Percentiles rank a stretch among this genome's conserved stretches.
Conservation (phyloP, 345 rosid genomes). For the Euphorbia lathyris region DNA sequence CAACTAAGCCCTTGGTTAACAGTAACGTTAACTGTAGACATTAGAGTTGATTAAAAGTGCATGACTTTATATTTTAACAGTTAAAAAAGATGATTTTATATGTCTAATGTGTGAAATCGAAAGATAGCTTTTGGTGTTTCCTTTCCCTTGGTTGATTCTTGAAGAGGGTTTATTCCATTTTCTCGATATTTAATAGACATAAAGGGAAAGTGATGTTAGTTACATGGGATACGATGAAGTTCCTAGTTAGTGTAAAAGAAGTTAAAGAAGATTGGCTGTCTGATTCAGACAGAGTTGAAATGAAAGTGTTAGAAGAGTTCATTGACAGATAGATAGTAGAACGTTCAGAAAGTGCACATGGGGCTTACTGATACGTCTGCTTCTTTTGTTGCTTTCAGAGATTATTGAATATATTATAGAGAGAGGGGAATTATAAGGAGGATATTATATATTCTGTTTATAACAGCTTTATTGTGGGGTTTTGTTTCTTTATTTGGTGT, state of each 20-base stretch:
- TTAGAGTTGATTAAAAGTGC: no score
- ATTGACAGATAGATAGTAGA: conserved; percentile 1
- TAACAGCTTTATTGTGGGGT: background rate
- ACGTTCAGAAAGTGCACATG: conserved; percentile 17
- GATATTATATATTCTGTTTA: background rate
- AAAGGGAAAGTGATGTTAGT: conserved; percentile 19
- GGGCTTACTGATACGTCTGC: conserved; percentile 16
- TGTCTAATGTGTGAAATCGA: no score
- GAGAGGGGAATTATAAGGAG: background rate
- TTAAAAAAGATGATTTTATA: no score
- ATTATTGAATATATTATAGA: background rate
- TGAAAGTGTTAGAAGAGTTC: background rate
- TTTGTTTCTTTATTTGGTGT: background rate
- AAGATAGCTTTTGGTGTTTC: no score
- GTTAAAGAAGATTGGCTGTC: conserved; percentile 18
- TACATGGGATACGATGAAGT: conserved; percentile 24
- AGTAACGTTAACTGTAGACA: no score
- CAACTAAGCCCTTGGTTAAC: no score
- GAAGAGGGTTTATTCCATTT: conserved; percentile 11
- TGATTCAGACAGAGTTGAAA: conserved; percentile 11
- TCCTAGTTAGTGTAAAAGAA: conserved; percentile 28
- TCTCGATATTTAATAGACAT: conserved; percentile 9
- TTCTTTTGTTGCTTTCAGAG: conserved; percentile 22
- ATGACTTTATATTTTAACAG: no score
- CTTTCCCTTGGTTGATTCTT: conserved; percentile 19